A percentile compares a stretch with the other conserved stretches of the same genome.
phyloP scores from a whole-genome alignment of 1,284 basidiomycete genomes.

The Mrakiaceae sp. region DNA sequence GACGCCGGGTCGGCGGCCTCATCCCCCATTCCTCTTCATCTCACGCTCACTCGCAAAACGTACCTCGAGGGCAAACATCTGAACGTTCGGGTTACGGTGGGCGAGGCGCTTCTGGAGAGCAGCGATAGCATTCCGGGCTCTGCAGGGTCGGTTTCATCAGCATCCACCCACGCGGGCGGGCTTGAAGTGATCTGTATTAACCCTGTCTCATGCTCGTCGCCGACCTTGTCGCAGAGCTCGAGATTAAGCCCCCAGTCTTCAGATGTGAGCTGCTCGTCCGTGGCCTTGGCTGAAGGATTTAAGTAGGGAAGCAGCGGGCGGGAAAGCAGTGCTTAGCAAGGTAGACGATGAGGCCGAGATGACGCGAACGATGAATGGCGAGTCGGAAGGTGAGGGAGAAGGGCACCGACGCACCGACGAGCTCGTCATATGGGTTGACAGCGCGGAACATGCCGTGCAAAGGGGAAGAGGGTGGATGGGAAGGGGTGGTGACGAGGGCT shows the following conservation, averaged over 20 bases:
- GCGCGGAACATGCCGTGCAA: constrained; percentile 36
- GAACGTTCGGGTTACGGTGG: constrained; percentile 93
- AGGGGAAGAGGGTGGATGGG: not conserved
- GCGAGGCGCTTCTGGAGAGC: constrained; percentile 80
- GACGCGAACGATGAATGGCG: not conserved
- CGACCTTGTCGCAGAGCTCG: constrained; percentile 92
- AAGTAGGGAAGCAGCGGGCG: not conserved
- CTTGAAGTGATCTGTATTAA: constrained; percentile 26
- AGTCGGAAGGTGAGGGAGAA: not conserved
- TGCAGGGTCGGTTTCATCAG: constrained; percentile 32
- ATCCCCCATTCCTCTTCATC: not conserved
- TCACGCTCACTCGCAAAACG: constrained; percentile 12
- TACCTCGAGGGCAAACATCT: constrained; percentile 74
- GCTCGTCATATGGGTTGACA: constrained; percentile 79
- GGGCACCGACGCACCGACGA: constrained; percentile 59
- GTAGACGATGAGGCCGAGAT: not conserved
- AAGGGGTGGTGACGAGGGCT: not conserved
- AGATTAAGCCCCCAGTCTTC: constrained; percentile 96
- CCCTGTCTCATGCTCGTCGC: constrained; percentile 74
- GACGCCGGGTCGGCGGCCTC: not conserved
- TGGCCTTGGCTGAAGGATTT: constrained; percentile 63
- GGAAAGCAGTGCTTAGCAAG: not conserved
- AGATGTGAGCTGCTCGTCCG: constrained; percentile 82
- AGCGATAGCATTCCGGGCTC: constrained; percentile 74
- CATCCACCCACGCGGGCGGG: not conserved